Percentiles rank a stretch among this genome's conserved stretches.
Conservation (phyloP, 1,284 basidiomycete genomes). For the Puccinia polysora region DNA sequence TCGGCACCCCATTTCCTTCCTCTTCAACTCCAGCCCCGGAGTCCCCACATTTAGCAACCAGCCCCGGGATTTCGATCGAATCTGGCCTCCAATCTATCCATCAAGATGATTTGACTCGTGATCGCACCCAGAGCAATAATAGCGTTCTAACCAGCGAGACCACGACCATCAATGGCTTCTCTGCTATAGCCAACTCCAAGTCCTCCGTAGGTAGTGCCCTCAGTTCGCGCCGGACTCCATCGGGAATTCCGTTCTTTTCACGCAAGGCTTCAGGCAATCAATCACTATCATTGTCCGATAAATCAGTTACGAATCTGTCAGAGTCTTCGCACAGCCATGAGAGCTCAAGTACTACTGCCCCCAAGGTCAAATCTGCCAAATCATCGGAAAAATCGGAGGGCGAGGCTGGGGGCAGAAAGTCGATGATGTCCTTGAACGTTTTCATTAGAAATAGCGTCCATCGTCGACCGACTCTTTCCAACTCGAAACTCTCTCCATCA, state of each 20-base stretch:
- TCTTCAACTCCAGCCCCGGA: not conserved
- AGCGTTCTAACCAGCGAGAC: slow-evolving; percentile 16
- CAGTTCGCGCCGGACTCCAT: slow-evolving; percentile 61
- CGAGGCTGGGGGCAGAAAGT: slow-evolving; percentile 48
- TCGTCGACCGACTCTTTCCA: slow-evolving; percentile 58
- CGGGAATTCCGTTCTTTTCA: slow-evolving; percentile 90
- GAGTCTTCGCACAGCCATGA: slow-evolving; percentile 46
- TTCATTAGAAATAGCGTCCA: slow-evolving; percentile 50
- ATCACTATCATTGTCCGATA: slow-evolving; percentile 47
- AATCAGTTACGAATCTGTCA: slow-evolving; percentile 27
- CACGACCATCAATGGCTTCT: not conserved
- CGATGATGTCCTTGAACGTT: slow-evolving; percentile 51
- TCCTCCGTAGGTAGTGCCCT: slow-evolving; percentile 12
- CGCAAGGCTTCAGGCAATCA: slow-evolving; percentile 57
- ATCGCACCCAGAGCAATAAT: slow-evolving; percentile 34
- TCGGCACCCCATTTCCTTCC: not conserved
- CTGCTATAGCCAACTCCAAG: not conserved
- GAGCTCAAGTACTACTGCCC: slow-evolving; percentile 52
- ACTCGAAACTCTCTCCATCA: slow-evolving; percentile 54
- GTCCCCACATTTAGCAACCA: not conserved
- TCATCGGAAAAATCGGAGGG: slow-evolving; percentile 18
- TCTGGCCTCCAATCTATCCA: not conserved
- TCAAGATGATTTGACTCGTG: not conserved
- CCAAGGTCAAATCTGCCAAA: slow-evolving; percentile 43
- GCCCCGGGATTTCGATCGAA: not conserved